phyloP scores from a whole-genome alignment of 169 alveolate species.

The Perkinsus olseni region DNA sequence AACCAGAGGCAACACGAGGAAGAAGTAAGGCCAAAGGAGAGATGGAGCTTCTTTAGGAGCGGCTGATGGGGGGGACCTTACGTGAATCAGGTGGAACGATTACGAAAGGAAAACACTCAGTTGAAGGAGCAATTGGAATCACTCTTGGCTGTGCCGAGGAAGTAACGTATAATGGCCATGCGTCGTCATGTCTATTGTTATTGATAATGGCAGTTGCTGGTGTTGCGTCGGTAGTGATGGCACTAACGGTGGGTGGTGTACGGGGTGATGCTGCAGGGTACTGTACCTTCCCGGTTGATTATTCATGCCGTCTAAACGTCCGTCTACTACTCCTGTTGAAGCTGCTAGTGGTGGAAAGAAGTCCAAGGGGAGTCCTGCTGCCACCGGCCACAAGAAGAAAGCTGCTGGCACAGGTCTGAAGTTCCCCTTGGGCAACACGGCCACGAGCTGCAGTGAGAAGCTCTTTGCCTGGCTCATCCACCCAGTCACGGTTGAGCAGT shows the following conservation, averaged over 20 bases:
- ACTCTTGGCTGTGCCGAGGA: constrained; percentile 21
- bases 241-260: no score
- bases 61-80: no score
- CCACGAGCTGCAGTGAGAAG: neutral
- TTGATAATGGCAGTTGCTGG: no score
- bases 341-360: neutral
- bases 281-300: neutral
- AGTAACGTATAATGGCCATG: no score
- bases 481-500: neutral
- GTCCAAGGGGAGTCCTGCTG: neutral
- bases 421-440: neutral
- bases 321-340: neutral
- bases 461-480: neutral
- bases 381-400: neutral
- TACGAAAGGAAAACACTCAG: constrained; percentile 9
- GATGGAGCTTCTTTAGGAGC: no score
- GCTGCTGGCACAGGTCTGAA: neutral
- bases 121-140: constrained; percentile 25
- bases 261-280: no score
- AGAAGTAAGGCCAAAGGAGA: constrained; percentile 15
- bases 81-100: constrained; percentile 15
- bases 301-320: neutral
- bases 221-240: neutral
- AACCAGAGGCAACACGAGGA: constrained; percentile 23
- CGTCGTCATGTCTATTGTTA: neutral